Conservation (phyloP, 805 yeast genomes). For the Peterozyma xylosa region DNA sequence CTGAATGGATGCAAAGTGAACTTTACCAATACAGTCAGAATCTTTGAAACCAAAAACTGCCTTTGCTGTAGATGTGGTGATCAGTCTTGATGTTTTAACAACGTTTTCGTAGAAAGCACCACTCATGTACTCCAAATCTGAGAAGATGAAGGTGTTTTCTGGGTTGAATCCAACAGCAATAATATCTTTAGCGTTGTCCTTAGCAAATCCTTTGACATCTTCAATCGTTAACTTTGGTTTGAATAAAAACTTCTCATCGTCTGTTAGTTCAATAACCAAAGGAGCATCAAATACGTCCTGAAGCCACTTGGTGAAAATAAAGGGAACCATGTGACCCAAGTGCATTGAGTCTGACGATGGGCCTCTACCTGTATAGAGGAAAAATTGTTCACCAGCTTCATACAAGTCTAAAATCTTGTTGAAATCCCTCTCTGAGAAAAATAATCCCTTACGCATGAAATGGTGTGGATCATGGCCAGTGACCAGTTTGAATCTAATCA, state of each 20-base stretch:
- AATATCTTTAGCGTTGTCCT: constrained; percentile 85
- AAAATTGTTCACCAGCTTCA: constrained; percentile 93
- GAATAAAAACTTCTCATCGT: constrained; percentile 94
- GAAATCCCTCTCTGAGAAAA: constrained; percentile 87
- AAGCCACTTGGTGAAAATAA: constrained; percentile 92
- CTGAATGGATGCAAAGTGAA: constrained; percentile 94
- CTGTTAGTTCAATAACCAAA: constrained; percentile 86
- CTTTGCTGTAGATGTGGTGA: constrained; percentile 94
- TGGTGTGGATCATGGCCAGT: constrained; percentile 93
- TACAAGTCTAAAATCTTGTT: constrained; percentile 73
- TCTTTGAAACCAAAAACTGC: constrained; percentile 96
- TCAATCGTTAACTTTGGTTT: constrained; percentile 84
- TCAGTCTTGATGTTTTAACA: constrained; percentile 85
- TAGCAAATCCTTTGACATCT: constrained; percentile 76
- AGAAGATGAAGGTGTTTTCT: constrained; percentile 89
- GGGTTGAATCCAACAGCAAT: constrained; percentile 93
- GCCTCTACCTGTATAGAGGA: constrained; percentile 95
- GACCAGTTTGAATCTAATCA: constrained; percentile 65
- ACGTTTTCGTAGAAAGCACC: constrained; percentile 92
- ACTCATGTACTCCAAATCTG: constrained; percentile 89
- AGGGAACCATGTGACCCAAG: constrained; percentile 95
- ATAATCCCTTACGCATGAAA: constrained; percentile 81
- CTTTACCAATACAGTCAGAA: constrained; percentile 87
- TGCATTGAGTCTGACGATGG: constrained; percentile 94
- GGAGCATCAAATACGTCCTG: constrained; percentile 98